Evolutionary conservation across 805 yeast species (phyloP), one percentile per base, ranked within the genome.

Genomic region (Monosporozyma unispora): DNA sequence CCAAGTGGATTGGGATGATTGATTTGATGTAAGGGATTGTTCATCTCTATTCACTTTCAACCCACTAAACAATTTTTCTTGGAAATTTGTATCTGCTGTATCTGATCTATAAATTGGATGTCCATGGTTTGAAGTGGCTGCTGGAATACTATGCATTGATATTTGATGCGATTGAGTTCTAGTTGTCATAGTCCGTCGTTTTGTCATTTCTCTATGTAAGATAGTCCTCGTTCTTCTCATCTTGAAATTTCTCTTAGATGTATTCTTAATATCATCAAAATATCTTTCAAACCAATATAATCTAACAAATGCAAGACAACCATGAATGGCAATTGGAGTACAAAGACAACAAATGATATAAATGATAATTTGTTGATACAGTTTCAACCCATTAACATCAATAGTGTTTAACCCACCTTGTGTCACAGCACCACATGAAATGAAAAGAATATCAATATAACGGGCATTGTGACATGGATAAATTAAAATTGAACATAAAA

Each of bases 351-450:
- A 69, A 2, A 80, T 52, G 11, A 86, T 54, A 61, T 82, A 87
- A 2, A 91, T 66, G 9, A 77, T 71, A 14, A 89, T 76, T 62
- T 91, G 98, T 66, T 93, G 99, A 68, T 83, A 91, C 43, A 85
- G 63, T 0, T 74, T 67, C 50, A 90, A 55, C 0, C 71, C 66
- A 62, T 87, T 87, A 37, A 83, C 54, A 57, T 88, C 79, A 22
- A 87, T 72, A 0, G 96, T 84, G 62, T 88, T 89, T 49, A 93
- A 69, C 0, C 99, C 99, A 0, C 96, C 95, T 62, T 91, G 96
- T 1, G 98, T 88, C 1, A 83, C 69, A 0, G 93, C 80, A 10
- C 95, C 91, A 10, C 82, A 71, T 0, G 89, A 76, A 49, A 87
- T 70, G 64, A 91, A 87, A 31, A 93, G 68, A 1, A 84, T 80